Percentiles rank a stretch among this genome's conserved stretches.
phyloP scores from a whole-genome alignment of 768 basidiomycete species.

The Termitomyces sp. region DNA sequence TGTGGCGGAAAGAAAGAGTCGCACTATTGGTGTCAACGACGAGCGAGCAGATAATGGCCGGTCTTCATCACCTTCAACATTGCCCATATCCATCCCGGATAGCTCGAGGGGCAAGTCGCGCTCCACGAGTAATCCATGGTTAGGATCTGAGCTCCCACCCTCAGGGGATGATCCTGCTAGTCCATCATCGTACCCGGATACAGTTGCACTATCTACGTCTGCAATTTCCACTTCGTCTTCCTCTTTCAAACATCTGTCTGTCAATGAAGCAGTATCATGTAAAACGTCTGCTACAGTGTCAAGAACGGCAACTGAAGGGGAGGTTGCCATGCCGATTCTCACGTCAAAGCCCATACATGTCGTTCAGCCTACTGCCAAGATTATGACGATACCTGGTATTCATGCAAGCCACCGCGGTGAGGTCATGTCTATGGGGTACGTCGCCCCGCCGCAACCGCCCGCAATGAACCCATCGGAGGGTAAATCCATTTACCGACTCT shows the following conservation, averaged over 20 bases:
- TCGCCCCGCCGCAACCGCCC: constrained; percentile 38
- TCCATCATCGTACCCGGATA: constrained; percentile 13
- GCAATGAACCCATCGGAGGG: constrained; percentile 26
- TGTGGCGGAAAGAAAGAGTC: constrained; percentile 61
- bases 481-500: constrained; percentile 61
- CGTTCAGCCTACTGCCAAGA: constrained; percentile 73
- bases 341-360: constrained; percentile 46
- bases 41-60: constrained; percentile 17
- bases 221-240: constrained; percentile 16
- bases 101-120: constrained; percentile 6
- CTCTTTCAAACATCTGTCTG: constrained; percentile 14
- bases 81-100: constrained; percentile 15
- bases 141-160: constrained; percentile 6
- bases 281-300: constrained; percentile 31
- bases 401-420: constrained; percentile 82
- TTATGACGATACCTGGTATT: constrained; percentile 86
- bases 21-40: constrained; percentile 20
- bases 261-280: constrained; percentile 1
- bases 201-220: constrained; percentile 11
- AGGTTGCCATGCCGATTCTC: constrained; percentile 20
- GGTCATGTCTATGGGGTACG: constrained; percentile 80
- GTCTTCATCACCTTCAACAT: constrained; percentile 15
- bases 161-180: background rate
- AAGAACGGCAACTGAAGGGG: constrained; percentile 26
- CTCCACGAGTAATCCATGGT: constrained; percentile 14